Conservation (phyloP, 352 stramenopile species). For the Globisporangium canariense region DNA sequence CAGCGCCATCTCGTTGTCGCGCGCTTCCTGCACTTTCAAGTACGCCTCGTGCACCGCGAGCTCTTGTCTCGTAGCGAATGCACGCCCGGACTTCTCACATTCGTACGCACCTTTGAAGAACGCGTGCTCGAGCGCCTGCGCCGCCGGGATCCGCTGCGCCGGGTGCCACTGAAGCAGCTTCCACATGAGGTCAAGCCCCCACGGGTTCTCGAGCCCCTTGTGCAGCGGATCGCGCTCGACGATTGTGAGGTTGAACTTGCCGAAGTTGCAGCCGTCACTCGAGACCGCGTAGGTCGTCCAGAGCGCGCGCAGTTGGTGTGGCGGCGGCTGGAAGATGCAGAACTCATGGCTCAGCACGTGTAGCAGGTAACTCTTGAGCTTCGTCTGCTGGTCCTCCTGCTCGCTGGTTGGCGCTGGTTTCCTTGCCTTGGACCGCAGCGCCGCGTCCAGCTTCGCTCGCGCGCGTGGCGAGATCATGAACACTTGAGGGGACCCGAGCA, state of each 20-base stretch:
- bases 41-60: constrained; percentile 61
- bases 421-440: constrained; percentile 38
- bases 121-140: constrained; percentile 77
- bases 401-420: neutral
- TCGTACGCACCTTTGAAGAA: constrained; percentile 85
- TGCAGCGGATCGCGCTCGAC: constrained; percentile 88
- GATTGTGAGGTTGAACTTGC: constrained; percentile 92
- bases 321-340: constrained; percentile 71
- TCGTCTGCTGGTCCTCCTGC: constrained; percentile 21
- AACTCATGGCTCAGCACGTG: constrained; percentile 84
- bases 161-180: constrained; percentile 93
- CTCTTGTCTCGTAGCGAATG: constrained; percentile 64
- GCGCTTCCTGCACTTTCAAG: constrained; percentile 41
- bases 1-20: constrained; percentile 49
- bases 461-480: constrained; percentile 84
- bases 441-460: constrained; percentile 87
- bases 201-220: constrained; percentile 80
- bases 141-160: constrained; percentile 75
- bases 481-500: constrained; percentile 91
- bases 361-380: constrained; percentile 64
- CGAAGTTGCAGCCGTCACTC: constrained; percentile 81
- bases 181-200: constrained; percentile 92
- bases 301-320: constrained; percentile 47
- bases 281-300: constrained; percentile 71
- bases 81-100: constrained; percentile 50